Conservation (phyloP, 1,284 basidiomycete species). For the Trichosporon inkin region DNA sequence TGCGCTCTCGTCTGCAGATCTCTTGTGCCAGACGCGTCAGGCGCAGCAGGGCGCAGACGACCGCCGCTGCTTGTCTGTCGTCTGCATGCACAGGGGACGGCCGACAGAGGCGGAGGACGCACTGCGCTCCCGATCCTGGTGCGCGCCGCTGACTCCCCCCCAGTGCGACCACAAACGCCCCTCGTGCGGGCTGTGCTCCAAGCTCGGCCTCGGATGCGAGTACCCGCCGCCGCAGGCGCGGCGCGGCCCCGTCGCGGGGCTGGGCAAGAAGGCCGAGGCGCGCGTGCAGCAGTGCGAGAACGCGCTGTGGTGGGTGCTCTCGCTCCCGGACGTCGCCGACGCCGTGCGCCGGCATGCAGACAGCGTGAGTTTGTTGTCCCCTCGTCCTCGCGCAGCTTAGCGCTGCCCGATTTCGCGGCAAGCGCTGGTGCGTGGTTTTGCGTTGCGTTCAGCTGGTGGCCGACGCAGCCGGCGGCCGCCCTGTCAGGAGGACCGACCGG, state of each 20-base stretch:
- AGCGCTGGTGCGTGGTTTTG: too few relatives aligned
- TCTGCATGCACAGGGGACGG: too few relatives aligned
- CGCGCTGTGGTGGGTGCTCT: conserved; percentile 23
- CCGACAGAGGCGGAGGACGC: too few relatives aligned
- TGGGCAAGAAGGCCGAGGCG: conserved; percentile 21
- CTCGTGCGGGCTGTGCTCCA: conserved; percentile 21
- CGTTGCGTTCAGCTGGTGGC: too few relatives aligned
- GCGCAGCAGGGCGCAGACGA: too few relatives aligned
- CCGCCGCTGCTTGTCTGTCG: too few relatives aligned
- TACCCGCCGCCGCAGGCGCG: conserved; percentile 25
- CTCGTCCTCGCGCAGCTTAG: background rate
- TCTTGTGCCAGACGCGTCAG: too few relatives aligned
- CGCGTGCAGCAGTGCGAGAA: conserved; percentile 25
- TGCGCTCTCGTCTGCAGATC: background rate
- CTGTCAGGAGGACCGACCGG: too few relatives aligned
- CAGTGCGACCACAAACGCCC: conserved; percentile 29
- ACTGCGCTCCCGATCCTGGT: too few relatives aligned
- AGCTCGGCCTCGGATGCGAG: conserved; percentile 21
- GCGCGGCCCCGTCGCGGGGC: conserved; percentile 24
- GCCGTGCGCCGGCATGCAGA: conserved; percentile 5
- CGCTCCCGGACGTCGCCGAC: conserved; percentile 18
- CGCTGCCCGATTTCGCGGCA: too few relatives aligned
- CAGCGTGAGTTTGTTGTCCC: conserved; percentile 1
- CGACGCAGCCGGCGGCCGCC: too few relatives aligned
- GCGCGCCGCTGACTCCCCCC: background rate